Evolutionary conservation across 805 yeast genomes (phyloP), one percentile per base, ranked within the genome.

Genomic region (Metschnikowia orientalis): DNA sequence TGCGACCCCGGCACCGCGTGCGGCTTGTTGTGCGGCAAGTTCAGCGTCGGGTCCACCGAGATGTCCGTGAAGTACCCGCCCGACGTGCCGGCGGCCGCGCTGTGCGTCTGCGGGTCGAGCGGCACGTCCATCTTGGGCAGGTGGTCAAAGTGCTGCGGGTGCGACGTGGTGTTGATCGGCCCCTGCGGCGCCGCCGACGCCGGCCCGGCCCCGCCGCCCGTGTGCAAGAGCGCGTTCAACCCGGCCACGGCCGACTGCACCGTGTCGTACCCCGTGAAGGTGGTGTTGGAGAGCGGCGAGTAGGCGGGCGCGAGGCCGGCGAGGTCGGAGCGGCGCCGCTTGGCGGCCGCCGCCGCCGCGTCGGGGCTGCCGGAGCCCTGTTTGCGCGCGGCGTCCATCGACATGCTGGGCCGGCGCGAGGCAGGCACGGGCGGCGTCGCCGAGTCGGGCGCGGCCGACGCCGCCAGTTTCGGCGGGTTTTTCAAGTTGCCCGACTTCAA

Each of bases 31-130:
- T 65, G 70, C 5, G 71, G 71, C 41, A 65, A 47, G 47, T 65
- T 65, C 68, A 63, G 64, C 10, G 70, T 64, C 3, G 70, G 71
- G 42, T 66, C 71, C 8, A 64, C 59, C 21, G 61, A 53, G 18
- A 64, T 62, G 19, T 66, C 71, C 15, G 67, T 63, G 43, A 65
- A 66, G 45, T 65, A 66, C 4, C 71, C 71, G 12, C 70, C 71
- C 1, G 63, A 57, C 8, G 56, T 48, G 14, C 47, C 50, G 6
- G 53, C 55, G 5, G 57, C 50, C 8, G 50, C 51, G 26, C 47
- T 44, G 32, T 51, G 62, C 10, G 55, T 27, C 22, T 54, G 53
- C 2, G 67, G 66, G 32, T 61, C 67, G 23, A 59, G 44, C 16
- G 45, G 42, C 15, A 47, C 54, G 19, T 56, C 61, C 35, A 49